phyloP scores from a whole-genome alignment of 192 early-diverging fungal species.

The Coemansia sp. region DNA sequence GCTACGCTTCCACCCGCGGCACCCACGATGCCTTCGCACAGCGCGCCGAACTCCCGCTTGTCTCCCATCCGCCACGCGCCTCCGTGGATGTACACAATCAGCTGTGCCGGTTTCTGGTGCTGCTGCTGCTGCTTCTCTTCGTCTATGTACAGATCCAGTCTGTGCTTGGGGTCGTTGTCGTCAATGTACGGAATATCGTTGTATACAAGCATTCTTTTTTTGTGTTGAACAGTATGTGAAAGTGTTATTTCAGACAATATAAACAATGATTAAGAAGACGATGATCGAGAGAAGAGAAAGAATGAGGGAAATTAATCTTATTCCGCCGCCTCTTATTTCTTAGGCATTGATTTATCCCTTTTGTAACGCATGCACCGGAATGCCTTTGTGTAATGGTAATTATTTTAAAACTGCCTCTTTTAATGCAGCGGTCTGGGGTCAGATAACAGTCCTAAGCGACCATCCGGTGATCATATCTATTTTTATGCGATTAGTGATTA shows the following conservation, averaged over 20 bases:
- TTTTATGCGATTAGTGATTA: no score
- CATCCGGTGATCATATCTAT: no score
- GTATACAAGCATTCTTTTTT: slow-evolving; percentile 13
- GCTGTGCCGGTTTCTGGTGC: slow-evolving; percentile 24
- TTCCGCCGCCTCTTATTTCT: no score
- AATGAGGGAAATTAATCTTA: background rate
- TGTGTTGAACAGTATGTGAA: background rate
- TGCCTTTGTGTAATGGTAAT: no score
- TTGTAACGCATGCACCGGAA: no score
- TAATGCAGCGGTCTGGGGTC: no score
- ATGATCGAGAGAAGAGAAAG: background rate
- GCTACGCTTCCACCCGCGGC: slow-evolving; percentile 35
- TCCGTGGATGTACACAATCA: slow-evolving; percentile 79
- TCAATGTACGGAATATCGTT: slow-evolving; percentile 32
- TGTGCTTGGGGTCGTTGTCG: slow-evolving; percentile 41
- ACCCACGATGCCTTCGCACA: slow-evolving; percentile 57
- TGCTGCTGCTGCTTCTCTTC: slow-evolving; percentile 17
- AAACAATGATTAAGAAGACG: background rate
- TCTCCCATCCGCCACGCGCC: slow-evolving; percentile 86
- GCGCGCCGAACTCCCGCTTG: slow-evolving; percentile 59
- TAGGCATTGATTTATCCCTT: no score
- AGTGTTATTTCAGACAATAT: no score
- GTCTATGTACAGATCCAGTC: slow-evolving; percentile 63
- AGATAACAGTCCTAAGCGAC: no score
- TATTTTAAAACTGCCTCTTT: no score